Evolutionary conservation across 495 filamentous ascomycete species (phyloP).

Genomic region (Neurospora sp.): DNA sequence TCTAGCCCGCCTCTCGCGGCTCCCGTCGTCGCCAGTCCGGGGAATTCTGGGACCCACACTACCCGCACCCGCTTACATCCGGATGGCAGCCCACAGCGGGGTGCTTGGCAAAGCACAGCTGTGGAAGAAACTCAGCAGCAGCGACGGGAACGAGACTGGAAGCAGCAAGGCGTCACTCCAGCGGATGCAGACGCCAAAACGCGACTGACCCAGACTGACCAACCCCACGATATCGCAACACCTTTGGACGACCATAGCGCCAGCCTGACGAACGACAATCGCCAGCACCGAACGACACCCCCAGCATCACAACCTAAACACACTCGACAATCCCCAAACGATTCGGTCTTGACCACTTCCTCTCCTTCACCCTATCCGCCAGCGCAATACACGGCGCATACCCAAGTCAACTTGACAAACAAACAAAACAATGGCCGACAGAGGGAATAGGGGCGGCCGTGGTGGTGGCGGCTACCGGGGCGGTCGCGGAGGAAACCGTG

Average conservation of each 20-base stretch:
- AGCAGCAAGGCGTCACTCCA: not conserved
- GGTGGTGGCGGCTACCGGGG: slow-evolving; percentile 43
- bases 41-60: not conserved
- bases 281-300: not conserved
- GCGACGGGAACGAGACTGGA: not conserved
- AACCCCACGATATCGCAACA: not conserved
- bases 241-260: not conserved
- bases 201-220: not conserved
- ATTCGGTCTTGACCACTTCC: not conserved
- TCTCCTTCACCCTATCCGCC: not conserved
- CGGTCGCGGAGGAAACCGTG: slow-evolving; percentile 26
- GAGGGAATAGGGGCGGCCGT: slow-evolving; percentile 34
- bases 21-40: not conserved
- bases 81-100: not conserved
- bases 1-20: no score
- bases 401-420: not conserved
- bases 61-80: not conserved
- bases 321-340: not conserved
- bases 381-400: not conserved
- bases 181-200: not conserved
- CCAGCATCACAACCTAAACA: not conserved
- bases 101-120: not conserved
- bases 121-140: not conserved
- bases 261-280: not conserved
- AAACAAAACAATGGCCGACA: slow-evolving; percentile 47